phyloP scores from a whole-genome alignment of 2,329 filamentous ascomycete species.

The Trichothecium roseum region DNA sequence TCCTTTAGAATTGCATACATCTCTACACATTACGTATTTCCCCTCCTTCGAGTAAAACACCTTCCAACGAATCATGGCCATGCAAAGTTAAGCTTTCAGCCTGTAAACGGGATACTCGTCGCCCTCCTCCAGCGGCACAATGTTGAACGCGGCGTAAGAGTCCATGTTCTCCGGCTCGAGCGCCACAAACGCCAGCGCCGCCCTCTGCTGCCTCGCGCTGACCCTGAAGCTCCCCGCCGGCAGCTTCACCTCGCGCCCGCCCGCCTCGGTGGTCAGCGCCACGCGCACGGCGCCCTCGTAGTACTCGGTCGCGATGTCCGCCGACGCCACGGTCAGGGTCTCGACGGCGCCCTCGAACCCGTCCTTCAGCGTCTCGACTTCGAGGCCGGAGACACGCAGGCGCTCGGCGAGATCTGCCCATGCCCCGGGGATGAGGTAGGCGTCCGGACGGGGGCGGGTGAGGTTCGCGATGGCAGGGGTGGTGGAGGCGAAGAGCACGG shows the following conservation, averaged over 20 bases:
- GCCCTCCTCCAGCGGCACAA: constrained; percentile 15
- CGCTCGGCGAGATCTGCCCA: constrained; percentile 17
- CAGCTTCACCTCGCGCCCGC: constrained; percentile 10
- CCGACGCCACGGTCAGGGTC: constrained; percentile 13
- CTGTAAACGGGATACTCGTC: constrained; percentile 21
- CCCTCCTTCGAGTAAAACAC: too few species aligned
- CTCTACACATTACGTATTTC: too few species aligned
- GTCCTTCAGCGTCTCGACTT: constrained; percentile 12
- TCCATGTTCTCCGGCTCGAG: constrained; percentile 22
- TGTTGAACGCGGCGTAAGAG: constrained; percentile 19
- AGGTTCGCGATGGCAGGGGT: constrained; percentile 17
- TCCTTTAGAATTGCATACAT: too few species aligned
- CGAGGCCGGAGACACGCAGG: constrained; percentile 12
- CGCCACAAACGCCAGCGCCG: constrained; percentile 15
- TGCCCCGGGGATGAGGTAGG: constrained; percentile 17
- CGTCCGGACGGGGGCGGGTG: constrained; percentile 17
- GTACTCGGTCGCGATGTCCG: constrained; percentile 10
- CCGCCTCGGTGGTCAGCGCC: constrained; percentile 10
- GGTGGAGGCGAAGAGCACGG: constrained; percentile 16
- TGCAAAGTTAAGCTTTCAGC: constrained; percentile 4
- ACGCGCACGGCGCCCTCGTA: constrained; percentile 16
- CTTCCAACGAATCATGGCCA: too few species aligned
- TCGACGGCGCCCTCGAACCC: constrained; percentile 16
- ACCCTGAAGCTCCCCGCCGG: constrained; percentile 19
- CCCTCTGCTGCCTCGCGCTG: constrained; percentile 21